Conservation (phyloP, 306 rosid species). For the Rosa rugosa region DNA sequence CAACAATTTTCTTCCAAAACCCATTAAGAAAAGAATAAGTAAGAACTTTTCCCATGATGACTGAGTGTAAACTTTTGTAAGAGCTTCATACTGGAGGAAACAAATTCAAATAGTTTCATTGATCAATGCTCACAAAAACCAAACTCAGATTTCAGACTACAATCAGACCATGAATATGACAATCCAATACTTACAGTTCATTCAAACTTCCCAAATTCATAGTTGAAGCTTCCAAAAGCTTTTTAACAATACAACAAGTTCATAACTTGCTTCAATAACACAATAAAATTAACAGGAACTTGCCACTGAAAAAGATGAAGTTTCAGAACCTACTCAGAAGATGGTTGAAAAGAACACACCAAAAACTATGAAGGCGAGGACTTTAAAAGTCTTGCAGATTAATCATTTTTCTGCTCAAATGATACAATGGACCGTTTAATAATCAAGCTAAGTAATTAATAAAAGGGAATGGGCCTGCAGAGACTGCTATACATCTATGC, state of each 20-base stretch:
- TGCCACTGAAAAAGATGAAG: neutral
- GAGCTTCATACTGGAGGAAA: neutral
- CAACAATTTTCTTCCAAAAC: neutral
- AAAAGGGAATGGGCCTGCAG: no score
- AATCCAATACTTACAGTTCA: constrained; percentile 1
- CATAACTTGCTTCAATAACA: constrained; percentile 15
- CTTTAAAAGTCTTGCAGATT: neutral
- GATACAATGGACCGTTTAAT: no score
- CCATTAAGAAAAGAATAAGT: neutral
- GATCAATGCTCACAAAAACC: neutral
- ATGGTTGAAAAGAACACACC: neutral
- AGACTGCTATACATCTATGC: no score
- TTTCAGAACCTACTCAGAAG: constrained; percentile 14
- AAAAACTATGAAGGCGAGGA: neutral
- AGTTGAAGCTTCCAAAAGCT: neutral
- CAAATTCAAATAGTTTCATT: neutral
- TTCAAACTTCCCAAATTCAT: constrained; percentile 5
- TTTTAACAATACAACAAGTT: neutral
- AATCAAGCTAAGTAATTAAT: no score
- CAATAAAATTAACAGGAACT: neutral
- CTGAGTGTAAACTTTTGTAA: neutral
- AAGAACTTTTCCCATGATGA: neutral
- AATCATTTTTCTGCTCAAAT: no score
- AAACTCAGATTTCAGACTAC: neutral
- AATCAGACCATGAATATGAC: neutral